Percentiles rank a stretch among this genome's conserved stretches.
These are phyloP conservation scores for Priceomyces castillae DNA, from an alignment of 805 yeast genomes.

Conservation along the genomic window DNA sequence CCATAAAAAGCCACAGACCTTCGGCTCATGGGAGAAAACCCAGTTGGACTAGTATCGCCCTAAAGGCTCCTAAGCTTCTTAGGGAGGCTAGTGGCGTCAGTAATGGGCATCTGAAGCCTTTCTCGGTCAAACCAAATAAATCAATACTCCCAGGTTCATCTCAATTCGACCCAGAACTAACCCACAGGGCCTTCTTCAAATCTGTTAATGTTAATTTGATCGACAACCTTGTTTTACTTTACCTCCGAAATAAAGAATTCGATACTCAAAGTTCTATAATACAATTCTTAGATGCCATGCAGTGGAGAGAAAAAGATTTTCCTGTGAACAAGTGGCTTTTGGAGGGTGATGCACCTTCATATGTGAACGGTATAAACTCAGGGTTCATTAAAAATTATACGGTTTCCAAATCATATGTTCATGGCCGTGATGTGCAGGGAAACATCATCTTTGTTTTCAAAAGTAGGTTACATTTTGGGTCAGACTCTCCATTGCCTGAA, in stretches of 20 bases:
- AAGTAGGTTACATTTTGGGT: constrained; percentile 64
- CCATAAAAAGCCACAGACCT: too few species aligned
- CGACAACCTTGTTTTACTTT: constrained; percentile 74
- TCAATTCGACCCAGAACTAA: constrained; percentile 49
- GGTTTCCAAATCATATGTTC: constrained; percentile 66
- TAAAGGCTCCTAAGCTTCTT: too few species aligned
- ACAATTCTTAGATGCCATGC: constrained; percentile 70
- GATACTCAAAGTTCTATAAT: constrained; percentile 61
- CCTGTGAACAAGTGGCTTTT: constrained; percentile 59
- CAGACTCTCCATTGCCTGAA: constrained; percentile 57
- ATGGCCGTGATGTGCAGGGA: constrained; percentile 68
- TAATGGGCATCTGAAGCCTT: background rate
- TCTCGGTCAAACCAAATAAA: constrained; percentile 18
- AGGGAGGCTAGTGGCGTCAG: too few species aligned
- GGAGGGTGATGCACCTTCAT: constrained; percentile 69
- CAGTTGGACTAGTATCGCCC: too few species aligned
- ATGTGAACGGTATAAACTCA: constrained; percentile 35
- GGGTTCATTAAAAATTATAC: constrained; percentile 58
- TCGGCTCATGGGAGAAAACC: too few species aligned
- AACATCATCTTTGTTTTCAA: constrained; percentile 82
- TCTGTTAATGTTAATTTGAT: constrained; percentile 66
- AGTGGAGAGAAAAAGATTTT: constrained; percentile 68
- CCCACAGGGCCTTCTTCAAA: constrained; percentile 46
- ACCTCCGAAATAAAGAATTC: constrained; percentile 85
- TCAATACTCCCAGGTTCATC: constrained; percentile 49